Conservation (phyloP, 768 basidiomycete species). For the Thelephora aurantiotincta region DNA sequence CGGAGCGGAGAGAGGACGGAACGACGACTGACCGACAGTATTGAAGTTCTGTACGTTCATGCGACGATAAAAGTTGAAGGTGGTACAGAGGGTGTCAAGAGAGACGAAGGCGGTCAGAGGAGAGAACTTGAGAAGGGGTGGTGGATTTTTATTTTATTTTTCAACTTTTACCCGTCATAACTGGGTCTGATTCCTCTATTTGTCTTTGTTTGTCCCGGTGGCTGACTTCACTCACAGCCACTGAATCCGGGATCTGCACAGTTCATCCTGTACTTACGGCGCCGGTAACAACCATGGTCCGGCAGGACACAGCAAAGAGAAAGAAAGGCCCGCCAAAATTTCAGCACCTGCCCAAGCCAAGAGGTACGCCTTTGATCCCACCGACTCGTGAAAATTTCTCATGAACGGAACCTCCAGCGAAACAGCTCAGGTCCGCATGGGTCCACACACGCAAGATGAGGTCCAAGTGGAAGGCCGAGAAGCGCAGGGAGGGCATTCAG, state of each 20-base stretch:
- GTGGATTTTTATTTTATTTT: slow-evolving; percentile 4
- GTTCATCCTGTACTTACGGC: neutral
- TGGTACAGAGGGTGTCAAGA: slow-evolving; percentile 16
- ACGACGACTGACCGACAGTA: slow-evolving; percentile 47
- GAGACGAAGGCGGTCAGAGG: slow-evolving; percentile 30
- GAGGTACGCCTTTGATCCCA: slow-evolving; percentile 31
- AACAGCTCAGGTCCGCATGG: slow-evolving; percentile 71
- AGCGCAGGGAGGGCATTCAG: slow-evolving; percentile 30
- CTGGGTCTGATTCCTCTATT: neutral
- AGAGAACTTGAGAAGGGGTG: slow-evolving; percentile 16
- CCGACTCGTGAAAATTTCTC: slow-evolving; percentile 1
- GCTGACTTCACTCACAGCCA: neutral
- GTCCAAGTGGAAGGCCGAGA: slow-evolving; percentile 64
- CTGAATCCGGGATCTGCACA: neutral
- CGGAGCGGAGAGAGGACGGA: neutral
- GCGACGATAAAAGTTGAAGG: slow-evolving; percentile 34
- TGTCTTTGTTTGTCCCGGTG: neutral
- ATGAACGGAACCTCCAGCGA: slow-evolving; percentile 32
- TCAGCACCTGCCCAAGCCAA: slow-evolving; percentile 43
- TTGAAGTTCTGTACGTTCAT: slow-evolving; percentile 93
- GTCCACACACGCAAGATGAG: slow-evolving; percentile 65
- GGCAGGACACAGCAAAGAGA: slow-evolving; percentile 22
- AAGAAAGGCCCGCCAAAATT: slow-evolving; percentile 55
- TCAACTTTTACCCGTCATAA: neutral
- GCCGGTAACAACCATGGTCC: slow-evolving; percentile 3